These are phyloP conservation scores for Clarireedia paspali DNA, from an alignment of 2,329 filamentous ascomycete species.

Conservation along the genomic window DNA sequence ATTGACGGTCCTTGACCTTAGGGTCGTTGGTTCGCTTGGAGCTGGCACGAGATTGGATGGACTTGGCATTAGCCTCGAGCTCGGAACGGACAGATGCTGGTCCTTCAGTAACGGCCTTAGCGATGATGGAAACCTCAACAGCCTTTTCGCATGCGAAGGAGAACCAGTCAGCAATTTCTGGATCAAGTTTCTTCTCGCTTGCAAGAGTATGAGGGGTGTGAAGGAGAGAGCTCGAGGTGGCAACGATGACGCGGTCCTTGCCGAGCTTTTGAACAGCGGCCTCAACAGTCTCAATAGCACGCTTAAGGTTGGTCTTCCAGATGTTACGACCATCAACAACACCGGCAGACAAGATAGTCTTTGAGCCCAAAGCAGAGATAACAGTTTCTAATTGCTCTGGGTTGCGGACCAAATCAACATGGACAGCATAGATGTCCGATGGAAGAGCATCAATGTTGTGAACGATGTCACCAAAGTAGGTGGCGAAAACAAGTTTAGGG, in stretches of 20 bases:
- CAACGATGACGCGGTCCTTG: conserved; percentile 94
- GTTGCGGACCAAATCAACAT: conserved; percentile 95
- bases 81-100: conserved; percentile 77
- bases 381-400: conserved; percentile 93
- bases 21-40: conserved; percentile 96
- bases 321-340: conserved; percentile 99
- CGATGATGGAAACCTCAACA: conserved; percentile 80
- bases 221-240: conserved; percentile 94
- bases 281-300: conserved; percentile 85
- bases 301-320: conserved; percentile 99
- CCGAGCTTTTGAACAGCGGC: conserved; percentile 88
- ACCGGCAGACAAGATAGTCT: conserved; percentile 88
- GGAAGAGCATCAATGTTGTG: conserved; percentile 94
- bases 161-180: conserved; percentile 96
- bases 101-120: conserved; percentile 93
- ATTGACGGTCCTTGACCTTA: conserved; percentile 92
- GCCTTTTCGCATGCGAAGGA: conserved; percentile 96
- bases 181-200: conserved; percentile 96
- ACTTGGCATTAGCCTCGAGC: conserved; percentile 96
- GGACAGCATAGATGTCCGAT: conserved; percentile 73
- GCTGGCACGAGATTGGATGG: conserved; percentile 80
- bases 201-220: conserved; percentile 97
- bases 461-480: conserved; percentile 98
- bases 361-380: conserved; percentile 71
- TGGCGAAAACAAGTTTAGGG: conserved; percentile 84